phyloP scores from a whole-genome alignment of 257 asterid genomes.

The Scutellaria minor region DNA sequence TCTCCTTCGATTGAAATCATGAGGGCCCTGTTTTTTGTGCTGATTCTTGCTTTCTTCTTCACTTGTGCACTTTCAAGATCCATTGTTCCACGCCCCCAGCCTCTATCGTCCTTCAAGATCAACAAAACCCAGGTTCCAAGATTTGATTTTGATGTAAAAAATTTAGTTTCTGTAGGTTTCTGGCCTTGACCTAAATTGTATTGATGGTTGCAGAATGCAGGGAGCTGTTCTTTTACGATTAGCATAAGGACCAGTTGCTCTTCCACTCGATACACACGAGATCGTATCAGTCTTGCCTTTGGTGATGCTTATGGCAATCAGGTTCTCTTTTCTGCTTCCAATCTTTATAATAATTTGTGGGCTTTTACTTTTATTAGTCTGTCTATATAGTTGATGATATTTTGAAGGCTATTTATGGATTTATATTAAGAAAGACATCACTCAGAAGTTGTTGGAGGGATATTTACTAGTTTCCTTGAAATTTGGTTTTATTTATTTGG shows the following conservation, averaged over 20 bases:
- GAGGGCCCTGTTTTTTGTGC: conserved; percentile 35
- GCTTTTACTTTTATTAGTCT: neutral
- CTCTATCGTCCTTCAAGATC: conserved; percentile 45
- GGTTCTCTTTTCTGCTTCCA: conserved; percentile 49
- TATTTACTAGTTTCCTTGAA: no score
- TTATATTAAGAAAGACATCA: neutral
- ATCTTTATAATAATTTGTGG: conserved; percentile 3
- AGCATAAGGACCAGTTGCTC: conserved; percentile 81
- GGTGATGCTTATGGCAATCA: conserved; percentile 98
- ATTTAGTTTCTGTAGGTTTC: neutral
- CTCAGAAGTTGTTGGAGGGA: no score
- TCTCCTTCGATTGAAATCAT: conserved; percentile 20
- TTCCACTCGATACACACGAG: conserved; percentile 72
- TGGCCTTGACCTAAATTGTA: neutral
- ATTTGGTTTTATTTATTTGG: neutral
- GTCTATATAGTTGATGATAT: neutral
- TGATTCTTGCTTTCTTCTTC: conserved; percentile 35
- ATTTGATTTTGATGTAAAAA: neutral
- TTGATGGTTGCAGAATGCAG: conserved; percentile 44
- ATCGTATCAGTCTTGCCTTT: conserved; percentile 82
- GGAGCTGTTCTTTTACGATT: conserved; percentile 70
- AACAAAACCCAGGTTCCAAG: conserved; percentile 50
- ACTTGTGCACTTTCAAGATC: conserved; percentile 46
- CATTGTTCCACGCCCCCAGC: conserved; percentile 39
- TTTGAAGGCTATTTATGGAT: neutral